Evolutionary conservation across 371 early-diverging fungal genomes (phyloP).

Genomic region (Mortierella sp.): DNA sequence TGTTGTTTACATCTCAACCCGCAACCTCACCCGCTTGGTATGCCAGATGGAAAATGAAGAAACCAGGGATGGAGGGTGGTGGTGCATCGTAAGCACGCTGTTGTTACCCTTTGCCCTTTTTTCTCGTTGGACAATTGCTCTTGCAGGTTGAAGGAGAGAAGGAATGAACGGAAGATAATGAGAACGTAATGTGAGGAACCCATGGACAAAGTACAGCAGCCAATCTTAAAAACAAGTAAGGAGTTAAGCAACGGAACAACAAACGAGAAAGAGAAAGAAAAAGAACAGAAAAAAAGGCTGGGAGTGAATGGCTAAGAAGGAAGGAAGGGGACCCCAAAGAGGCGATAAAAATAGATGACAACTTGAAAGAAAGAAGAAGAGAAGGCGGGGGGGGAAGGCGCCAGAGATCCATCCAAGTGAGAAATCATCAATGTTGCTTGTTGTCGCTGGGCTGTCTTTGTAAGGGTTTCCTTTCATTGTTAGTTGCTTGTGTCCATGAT

Average conservation of each 20-base stretch:
- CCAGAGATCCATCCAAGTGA: background rate
- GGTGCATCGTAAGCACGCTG: too few relatives aligned
- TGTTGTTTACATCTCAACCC: too few relatives aligned
- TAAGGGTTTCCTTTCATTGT: background rate
- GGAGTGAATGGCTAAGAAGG: background rate
- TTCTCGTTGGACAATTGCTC: background rate
- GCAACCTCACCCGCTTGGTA: too few relatives aligned
- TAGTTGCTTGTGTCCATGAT: too few relatives aligned
- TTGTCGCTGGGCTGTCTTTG: background rate
- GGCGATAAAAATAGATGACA: constrained; percentile 2
- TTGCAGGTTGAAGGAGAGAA: background rate
- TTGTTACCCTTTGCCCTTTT: too few relatives aligned
- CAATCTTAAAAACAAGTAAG: background rate
- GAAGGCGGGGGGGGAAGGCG: too few relatives aligned
- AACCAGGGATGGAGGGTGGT: too few relatives aligned
- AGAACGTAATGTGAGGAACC: background rate
- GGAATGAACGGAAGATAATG: background rate
- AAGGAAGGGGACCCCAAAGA: background rate
- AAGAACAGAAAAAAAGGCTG: background rate
- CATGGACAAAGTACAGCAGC: background rate
- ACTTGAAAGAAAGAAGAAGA: background rate
- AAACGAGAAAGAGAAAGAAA: background rate
- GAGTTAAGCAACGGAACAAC: background rate
- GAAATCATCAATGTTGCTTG: background rate
- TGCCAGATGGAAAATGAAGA: too few relatives aligned